Conservation (phyloP, 345 rosid genomes). For the Corchorus olitorius region DNA sequence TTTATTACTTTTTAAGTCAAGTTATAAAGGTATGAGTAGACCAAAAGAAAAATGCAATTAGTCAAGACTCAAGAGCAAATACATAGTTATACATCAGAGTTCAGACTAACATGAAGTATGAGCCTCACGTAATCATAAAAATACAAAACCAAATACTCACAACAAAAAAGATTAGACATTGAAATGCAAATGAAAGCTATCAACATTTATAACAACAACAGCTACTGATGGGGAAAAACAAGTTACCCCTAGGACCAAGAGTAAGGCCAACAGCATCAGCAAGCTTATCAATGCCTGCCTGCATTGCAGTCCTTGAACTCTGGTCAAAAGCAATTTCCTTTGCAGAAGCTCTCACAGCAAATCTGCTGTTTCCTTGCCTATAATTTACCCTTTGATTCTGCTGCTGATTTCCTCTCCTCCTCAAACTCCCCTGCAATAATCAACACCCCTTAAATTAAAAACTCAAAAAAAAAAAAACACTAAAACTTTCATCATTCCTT, state of each 20-base stretch:
- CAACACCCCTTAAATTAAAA: neutral
- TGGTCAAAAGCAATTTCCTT: conserved; percentile 95
- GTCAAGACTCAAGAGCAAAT: neutral
- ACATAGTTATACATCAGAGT: no score
- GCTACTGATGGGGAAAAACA: neutral
- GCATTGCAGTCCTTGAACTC: conserved; percentile 75
- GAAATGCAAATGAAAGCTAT: neutral
- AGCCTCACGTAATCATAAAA: neutral
- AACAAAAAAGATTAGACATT: neutral
- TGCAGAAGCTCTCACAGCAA: conserved; percentile 71
- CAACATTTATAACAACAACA: neutral
- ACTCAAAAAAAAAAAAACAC: neutral
- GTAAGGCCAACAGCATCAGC: conserved; percentile 93
- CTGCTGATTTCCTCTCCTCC: conserved; percentile 55
- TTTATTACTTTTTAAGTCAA: neutral
- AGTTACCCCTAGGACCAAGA: conserved; percentile 94
- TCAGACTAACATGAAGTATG: neutral
- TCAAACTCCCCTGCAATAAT: conserved; percentile 44
- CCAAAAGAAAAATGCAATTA: neutral
- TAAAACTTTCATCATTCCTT: neutral
- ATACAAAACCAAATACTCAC: neutral
- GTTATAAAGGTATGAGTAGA: neutral
- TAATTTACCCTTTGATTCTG: conserved; percentile 55
- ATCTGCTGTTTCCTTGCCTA: conserved; percentile 49
- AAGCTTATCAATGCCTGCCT: conserved; percentile 92